A percentile compares a stretch with the other conserved stretches of the same genome.
Evolutionary conservation across 192 early-diverging fungal genomes (phyloP).

Genomic region (Entomortierella lignicola): DNA sequence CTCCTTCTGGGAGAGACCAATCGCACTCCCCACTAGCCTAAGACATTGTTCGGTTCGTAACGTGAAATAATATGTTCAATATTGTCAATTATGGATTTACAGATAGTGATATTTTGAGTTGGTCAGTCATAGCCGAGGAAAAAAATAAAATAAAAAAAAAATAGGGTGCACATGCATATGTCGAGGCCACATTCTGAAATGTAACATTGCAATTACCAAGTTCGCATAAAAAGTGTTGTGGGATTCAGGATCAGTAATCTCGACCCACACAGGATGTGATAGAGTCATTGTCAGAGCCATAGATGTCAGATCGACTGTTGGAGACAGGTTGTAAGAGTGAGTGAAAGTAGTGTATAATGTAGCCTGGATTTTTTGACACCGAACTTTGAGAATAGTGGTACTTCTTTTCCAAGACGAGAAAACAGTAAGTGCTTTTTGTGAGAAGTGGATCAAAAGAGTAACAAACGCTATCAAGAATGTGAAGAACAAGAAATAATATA

Average conservation of each 20-base stretch:
- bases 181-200: not conserved
- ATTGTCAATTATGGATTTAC: no score
- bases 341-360: not conserved
- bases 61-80: no score
- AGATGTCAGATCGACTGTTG: not conserved
- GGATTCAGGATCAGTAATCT: slow-evolving; percentile 77
- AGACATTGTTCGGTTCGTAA: not conserved
- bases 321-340: not conserved
- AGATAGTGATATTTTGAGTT: no score
- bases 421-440: no score
- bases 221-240: slow-evolving; percentile 74
- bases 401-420: no score
- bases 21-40: slow-evolving; percentile 87
- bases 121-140: no score
- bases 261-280: slow-evolving; percentile 66
- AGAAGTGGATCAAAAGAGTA: no score
- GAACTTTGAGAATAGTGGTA: no score
- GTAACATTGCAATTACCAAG: slow-evolving; percentile 57
- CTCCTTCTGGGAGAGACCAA: slow-evolving; percentile 71
- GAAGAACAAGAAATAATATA: no score
- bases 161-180: not conserved
- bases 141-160: no score
- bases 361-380: no score
- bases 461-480: no score
- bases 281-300: slow-evolving; percentile 27